These are phyloP conservation scores for Umbilicaria muhlenbergii DNA, from an alignment of 495 filamentous ascomycete genomes.

Conservation along the genomic window DNA sequence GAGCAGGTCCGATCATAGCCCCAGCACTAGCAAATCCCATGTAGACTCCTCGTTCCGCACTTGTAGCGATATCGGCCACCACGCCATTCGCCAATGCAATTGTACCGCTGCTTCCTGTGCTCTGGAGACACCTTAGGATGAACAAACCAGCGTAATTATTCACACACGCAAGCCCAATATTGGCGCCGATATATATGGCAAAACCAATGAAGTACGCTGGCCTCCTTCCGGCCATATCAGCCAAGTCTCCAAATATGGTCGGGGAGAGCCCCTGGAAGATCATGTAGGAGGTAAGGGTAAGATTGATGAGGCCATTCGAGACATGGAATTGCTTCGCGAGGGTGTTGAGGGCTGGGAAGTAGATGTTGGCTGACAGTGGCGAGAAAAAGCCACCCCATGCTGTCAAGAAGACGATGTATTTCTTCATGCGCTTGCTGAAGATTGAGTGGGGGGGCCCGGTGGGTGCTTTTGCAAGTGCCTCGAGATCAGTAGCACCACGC, in stretches of 20 bases:
- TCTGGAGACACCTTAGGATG: constrained; percentile 39
- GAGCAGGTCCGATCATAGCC: constrained; percentile 16
- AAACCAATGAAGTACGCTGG: constrained; percentile 24
- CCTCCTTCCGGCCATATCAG: constrained; percentile 24
- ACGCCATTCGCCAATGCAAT: constrained; percentile 17
- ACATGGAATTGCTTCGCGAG: constrained; percentile 42
- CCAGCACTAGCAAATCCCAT: constrained; percentile 19
- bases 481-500: constrained; percentile 1
- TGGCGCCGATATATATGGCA: constrained; percentile 22
- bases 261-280: constrained; percentile 40
- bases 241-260: constrained; percentile 23
- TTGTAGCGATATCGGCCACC: constrained; percentile 21
- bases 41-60: constrained; percentile 19
- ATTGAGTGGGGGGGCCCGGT: constrained; percentile 6
- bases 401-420: constrained; percentile 40
- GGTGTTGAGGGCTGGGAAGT: constrained; percentile 56
- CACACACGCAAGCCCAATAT: constrained; percentile 24
- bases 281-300: constrained; percentile 56
- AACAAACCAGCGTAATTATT: constrained; percentile 37
- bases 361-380: constrained; percentile 57
- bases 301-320: constrained; percentile 45
- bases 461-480: not conserved
- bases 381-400: constrained; percentile 51
- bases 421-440: constrained; percentile 4
- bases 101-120: constrained; percentile 28